These are phyloP conservation scores for Phaeosphaeria sp. DNA, from an alignment of 2,329 filamentous ascomycete genomes.

Conservation along the genomic window DNA sequence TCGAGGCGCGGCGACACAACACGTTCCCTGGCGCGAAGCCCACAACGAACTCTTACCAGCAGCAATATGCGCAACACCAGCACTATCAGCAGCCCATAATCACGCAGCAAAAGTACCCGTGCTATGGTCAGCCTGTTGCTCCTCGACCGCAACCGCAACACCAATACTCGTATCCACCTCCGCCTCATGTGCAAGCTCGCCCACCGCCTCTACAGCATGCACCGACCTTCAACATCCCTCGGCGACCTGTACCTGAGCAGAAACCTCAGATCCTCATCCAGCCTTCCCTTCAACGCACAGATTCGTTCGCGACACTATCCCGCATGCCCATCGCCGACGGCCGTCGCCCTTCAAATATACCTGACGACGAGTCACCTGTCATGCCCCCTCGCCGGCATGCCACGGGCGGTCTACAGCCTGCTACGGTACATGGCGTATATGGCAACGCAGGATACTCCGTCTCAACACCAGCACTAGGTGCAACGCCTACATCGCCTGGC, in stretches of 20 bases:
- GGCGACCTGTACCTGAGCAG: slow-evolving; percentile 33
- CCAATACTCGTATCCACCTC: slow-evolving; percentile 5
- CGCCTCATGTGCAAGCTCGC: slow-evolving; percentile 18
- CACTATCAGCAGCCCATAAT: slow-evolving; percentile 13
- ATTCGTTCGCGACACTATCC: slow-evolving; percentile 43
- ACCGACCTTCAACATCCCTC: slow-evolving; percentile 36
- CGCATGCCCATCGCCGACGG: slow-evolving; percentile 46
- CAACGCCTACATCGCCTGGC: slow-evolving; percentile 26
- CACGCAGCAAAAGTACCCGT: slow-evolving; percentile 36
- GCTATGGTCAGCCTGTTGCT: slow-evolving; percentile 15
- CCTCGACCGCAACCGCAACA: slow-evolving; percentile 15
- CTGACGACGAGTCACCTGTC: slow-evolving; percentile 9
- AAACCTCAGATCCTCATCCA: slow-evolving; percentile 36
- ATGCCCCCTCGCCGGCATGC: slow-evolving; percentile 20
- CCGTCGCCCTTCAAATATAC: slow-evolving; percentile 24
- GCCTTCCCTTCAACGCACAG: slow-evolving; percentile 37
- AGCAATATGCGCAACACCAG: slow-evolving; percentile 15
- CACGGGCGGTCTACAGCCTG: slow-evolving; percentile 10
- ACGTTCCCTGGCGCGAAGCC: slow-evolving; percentile 37
- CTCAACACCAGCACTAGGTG: slow-evolving; percentile 36
- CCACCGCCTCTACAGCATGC: slow-evolving; percentile 23
- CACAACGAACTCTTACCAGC: slow-evolving; percentile 14
- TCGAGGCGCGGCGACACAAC: slow-evolving; percentile 32
- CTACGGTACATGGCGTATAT: slow-evolving; percentile 27
- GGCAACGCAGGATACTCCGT: slow-evolving; percentile 35